A percentile compares a stretch with the other conserved stretches of the same genome.
phyloP scores from a whole-genome alignment of 305 asterid species.

The Fraxinus ornus region DNA sequence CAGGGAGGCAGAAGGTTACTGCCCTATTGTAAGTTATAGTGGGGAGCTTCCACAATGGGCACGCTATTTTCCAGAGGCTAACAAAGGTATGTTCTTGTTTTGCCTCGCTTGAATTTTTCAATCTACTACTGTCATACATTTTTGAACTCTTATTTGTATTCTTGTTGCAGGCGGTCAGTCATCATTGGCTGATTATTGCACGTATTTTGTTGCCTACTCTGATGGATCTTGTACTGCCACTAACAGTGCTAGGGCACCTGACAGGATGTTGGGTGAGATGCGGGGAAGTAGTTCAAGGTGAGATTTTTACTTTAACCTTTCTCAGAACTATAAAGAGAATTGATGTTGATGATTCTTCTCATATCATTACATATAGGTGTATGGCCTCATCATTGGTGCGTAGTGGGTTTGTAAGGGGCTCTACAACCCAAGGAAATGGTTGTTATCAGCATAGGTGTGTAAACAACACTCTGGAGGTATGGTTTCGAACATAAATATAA shows the following conservation, averaged over 20 bases:
- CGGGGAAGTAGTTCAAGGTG: constrained; percentile 92
- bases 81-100: constrained; percentile 56
- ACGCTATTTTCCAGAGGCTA: constrained; percentile 89
- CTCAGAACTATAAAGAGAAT: background rate
- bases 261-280: constrained; percentile 97
- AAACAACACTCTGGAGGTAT: constrained; percentile 76
- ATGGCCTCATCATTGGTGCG: constrained; percentile 97
- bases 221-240: constrained; percentile 98
- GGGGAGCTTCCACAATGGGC: constrained; percentile 99
- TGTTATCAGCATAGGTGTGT: constrained; percentile 89
- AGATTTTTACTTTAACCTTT: constrained; percentile 16
- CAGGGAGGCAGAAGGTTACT: constrained; percentile 98
- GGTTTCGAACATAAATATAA: constrained; percentile 12
- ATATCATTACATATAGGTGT: constrained; percentile 54
- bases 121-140: background rate
- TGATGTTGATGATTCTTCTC: constrained; percentile 15
- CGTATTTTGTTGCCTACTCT: constrained; percentile 95
- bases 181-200: constrained; percentile 98
- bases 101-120: background rate
- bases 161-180: constrained; percentile 95
- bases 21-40: constrained; percentile 88
- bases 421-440: constrained; percentile 89
- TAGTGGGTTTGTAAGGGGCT: constrained; percentile 89
- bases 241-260: constrained; percentile 95
- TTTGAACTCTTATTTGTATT: no score